Evolutionary conservation across 495 filamentous ascomycete species (phyloP).

Genomic region (Pseudevernia furfuracea): DNA sequence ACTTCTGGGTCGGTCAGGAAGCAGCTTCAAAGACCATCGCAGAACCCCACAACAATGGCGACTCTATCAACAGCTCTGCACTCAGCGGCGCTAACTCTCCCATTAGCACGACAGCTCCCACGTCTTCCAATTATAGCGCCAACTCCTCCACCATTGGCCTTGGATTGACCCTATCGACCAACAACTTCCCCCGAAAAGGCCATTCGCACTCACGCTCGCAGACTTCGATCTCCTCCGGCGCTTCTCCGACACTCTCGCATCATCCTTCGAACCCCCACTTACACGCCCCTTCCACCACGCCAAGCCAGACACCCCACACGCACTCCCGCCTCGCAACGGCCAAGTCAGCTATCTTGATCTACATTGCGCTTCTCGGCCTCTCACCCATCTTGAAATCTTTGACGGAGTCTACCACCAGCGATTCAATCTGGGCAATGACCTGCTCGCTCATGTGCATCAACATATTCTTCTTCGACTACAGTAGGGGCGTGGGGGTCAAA

Average conservation of each 20-base stretch:
- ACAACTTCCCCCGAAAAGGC: slow-evolving; percentile 15
- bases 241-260: slow-evolving; percentile 17
- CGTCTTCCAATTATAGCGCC: slow-evolving; percentile 25
- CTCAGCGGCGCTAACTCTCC: slow-evolving; percentile 36
- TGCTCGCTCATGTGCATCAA: slow-evolving; percentile 91
- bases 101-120: slow-evolving; percentile 35
- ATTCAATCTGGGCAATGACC: slow-evolving; percentile 95
- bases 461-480: slow-evolving; percentile 95
- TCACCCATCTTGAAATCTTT: slow-evolving; percentile 92
- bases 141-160: slow-evolving; percentile 37
- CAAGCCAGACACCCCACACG: slow-evolving; percentile 36
- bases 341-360: slow-evolving; percentile 91
- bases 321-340: slow-evolving; percentile 62
- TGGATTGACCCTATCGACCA: slow-evolving; percentile 36
- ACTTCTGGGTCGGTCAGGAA: slow-evolving; percentile 69
- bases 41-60: slow-evolving; percentile 32
- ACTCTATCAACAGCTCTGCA: slow-evolving; percentile 40
- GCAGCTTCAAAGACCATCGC: slow-evolving; percentile 32
- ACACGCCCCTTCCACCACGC: slow-evolving; percentile 24
- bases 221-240: slow-evolving; percentile 19
- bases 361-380: slow-evolving; percentile 80
- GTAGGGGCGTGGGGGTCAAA: slow-evolving; percentile 54
- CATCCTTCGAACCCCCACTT: slow-evolving; percentile 20
- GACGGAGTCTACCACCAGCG: slow-evolving; percentile 77
- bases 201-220: slow-evolving; percentile 23